Conservation (phyloP, 2,329 filamentous ascomycete species). For the Claviceps arundinis region DNA sequence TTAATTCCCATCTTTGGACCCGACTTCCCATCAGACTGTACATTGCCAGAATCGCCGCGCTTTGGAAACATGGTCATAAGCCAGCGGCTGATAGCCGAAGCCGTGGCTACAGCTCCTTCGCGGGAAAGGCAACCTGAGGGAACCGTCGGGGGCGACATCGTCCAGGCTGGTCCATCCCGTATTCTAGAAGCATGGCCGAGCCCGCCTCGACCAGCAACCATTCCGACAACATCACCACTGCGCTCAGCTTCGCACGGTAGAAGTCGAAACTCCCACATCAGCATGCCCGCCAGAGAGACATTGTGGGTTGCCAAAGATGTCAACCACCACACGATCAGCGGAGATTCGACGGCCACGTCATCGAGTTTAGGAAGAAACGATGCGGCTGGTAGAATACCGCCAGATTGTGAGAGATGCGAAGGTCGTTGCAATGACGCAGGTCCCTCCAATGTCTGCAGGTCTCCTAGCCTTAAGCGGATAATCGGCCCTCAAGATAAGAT, state of each 20-base stretch:
- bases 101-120: constrained; percentile 32
- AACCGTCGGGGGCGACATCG: neutral
- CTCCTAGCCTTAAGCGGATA: neutral
- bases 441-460: neutral
- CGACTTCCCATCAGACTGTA: constrained; percentile 62
- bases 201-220: neutral
- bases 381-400: neutral
- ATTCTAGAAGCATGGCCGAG: neutral
- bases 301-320: neutral
- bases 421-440: neutral
- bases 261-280: neutral
- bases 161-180: neutral
- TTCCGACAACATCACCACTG: neutral
- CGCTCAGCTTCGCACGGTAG: neutral
- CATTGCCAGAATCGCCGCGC: constrained; percentile 46
- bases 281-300: neutral
- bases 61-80: constrained; percentile 57
- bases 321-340: neutral
- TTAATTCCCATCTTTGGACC: constrained; percentile 84
- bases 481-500: neutral
- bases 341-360: neutral
- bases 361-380: neutral
- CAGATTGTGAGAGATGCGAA: neutral
- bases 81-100: constrained; percentile 36
- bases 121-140: no score